Evolutionary conservation across 352 stramenopile genomes (phyloP), one percentile per base, ranked within the genome.

Genomic region (Thalassiosira livingstoniorum): DNA sequence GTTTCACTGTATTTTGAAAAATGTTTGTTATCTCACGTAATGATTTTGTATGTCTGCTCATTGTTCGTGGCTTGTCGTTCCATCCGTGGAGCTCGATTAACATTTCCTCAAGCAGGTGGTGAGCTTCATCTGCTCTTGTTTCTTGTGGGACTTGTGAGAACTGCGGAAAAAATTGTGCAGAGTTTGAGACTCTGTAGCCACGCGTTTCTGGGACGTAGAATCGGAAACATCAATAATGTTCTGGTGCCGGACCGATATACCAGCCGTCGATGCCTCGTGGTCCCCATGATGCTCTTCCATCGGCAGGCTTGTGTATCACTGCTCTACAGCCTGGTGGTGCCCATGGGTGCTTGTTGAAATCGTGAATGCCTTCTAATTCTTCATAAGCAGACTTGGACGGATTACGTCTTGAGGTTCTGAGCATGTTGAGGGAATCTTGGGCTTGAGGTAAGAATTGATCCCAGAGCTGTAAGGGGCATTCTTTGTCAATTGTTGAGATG

Each of bases 161-260:
- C n/a, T n/a, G n/a, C n/a, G n/a, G n/a, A n/a, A n/a, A n/a, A n/a
- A n/a, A n/a, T n/a, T n/a, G n/a, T n/a, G n/a, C n/a, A n/a, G n/a
- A n/a, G n/a, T 69, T 68, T 32, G 60, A 72, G 23, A 47, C 79
- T 0, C 76, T 45, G 27, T 69, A 69, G 4, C 37, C 35, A 23
- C 51, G 39, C 0, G 75, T 80, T 69, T 66, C 4, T 23, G 47
- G 69, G 3, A 80, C 57, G 25, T 62, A 80, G 37, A 79, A 71
- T 0, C 34, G 29, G 25, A 39, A 77, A 53, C 63, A 85, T 32
- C 65, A 63, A 84, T n/a, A 87, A 35, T 73, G 37, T 10, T 89
- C 64, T 0, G 78, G 27, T 7, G 74, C 64, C 7, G 74, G 83
- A n/a, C 68, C 83, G 23, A 66, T 25, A 42, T 86, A 88, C 77